Evolutionary conservation across 2,329 filamentous ascomycete species (phyloP).

Genomic region (Verticillium tricorpus): DNA sequence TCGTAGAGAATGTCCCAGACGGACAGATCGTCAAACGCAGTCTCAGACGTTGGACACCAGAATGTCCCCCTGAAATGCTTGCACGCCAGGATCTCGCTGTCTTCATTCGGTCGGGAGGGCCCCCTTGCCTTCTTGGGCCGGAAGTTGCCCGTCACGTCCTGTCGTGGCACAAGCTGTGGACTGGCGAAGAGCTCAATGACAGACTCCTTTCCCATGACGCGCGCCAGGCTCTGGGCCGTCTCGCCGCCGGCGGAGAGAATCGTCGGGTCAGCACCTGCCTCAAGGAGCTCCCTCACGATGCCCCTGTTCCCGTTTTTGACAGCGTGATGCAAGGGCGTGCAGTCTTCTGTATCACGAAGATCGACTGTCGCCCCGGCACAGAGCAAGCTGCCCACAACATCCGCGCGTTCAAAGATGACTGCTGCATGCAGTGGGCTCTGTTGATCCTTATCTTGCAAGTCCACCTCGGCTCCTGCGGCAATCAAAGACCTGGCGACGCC

Average conservation of each 20-base stretch:
- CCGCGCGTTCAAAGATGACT: slow-evolving; percentile 15
- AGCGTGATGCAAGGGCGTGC: slow-evolving; percentile 13
- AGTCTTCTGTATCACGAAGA: slow-evolving; percentile 12
- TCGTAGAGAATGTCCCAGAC: slow-evolving; percentile 14
- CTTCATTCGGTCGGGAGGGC: slow-evolving; percentile 10
- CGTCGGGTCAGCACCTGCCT: slow-evolving; percentile 13
- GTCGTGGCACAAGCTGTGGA: slow-evolving; percentile 9
- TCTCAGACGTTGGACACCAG: slow-evolving; percentile 11
- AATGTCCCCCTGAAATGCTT: slow-evolving; percentile 11
- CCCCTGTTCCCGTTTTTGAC: slow-evolving; percentile 13
- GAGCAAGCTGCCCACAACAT: slow-evolving; percentile 9
- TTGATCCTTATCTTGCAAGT: slow-evolving; percentile 12
- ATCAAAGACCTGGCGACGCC: slow-evolving; percentile 10
- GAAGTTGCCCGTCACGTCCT: slow-evolving; percentile 4
- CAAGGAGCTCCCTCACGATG: slow-evolving; percentile 11
- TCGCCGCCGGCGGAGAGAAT: slow-evolving; percentile 11
- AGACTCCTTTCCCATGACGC: slow-evolving; percentile 7
- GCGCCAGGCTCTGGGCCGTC: slow-evolving; percentile 11
- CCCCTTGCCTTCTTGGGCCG: slow-evolving; percentile 4
- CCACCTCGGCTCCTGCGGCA: slow-evolving; percentile 14
- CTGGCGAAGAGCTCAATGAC: slow-evolving; percentile 11
- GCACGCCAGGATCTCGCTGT: slow-evolving; percentile 11
- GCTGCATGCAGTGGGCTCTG: slow-evolving; percentile 14
- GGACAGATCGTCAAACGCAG: slow-evolving; percentile 11
- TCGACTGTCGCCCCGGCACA: slow-evolving; percentile 11